phyloP scores from a whole-genome alignment of 805 yeast species.

The Helenozyma baotianmanensis region DNA sequence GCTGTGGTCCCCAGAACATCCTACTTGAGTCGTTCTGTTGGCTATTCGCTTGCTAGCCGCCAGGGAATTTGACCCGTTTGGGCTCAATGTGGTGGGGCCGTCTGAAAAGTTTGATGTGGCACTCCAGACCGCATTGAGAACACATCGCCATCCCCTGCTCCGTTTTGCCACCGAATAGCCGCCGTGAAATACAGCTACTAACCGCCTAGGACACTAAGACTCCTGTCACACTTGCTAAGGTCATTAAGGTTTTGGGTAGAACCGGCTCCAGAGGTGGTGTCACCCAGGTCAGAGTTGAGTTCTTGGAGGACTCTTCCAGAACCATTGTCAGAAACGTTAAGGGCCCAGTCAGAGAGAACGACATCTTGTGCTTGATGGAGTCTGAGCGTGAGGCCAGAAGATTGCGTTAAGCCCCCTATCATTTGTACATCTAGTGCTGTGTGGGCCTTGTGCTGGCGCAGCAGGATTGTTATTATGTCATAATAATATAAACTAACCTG shows the following conservation, averaged over 20 bases:
- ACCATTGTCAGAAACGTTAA: slow-evolving; percentile 96
- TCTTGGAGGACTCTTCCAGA: slow-evolving; percentile 92
- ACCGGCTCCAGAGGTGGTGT: slow-evolving; percentile 99
- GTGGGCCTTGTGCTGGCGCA: slow-evolving; percentile 6
- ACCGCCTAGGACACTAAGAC: slow-evolving; percentile 53
- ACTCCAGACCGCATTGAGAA: no score
- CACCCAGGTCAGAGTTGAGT: slow-evolving; percentile 97
- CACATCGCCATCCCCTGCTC: no score
- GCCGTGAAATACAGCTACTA: slow-evolving; percentile 14
- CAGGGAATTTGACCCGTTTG: no score
- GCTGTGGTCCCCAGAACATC: no score
- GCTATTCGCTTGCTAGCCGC: no score
- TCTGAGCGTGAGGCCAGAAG: slow-evolving; percentile 99
- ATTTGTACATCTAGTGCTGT: slow-evolving; percentile 16
- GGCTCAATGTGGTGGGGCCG: no score
- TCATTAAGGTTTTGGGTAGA: slow-evolving; percentile 98
- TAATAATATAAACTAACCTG: slow-evolving; percentile 8
- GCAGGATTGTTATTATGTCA: slow-evolving; percentile 11
- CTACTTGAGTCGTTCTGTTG: no score
- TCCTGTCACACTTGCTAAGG: slow-evolving; percentile 99
- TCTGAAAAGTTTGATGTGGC: no score
- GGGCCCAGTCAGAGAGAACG: slow-evolving; percentile 97
- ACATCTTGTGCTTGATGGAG: slow-evolving; percentile 98
- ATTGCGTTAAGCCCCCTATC: slow-evolving; percentile 56
- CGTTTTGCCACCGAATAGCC: no score